Conservation (phyloP, 225 moss, liverwort and hornwort species). For the Marchantia polymorpha region DNA sequence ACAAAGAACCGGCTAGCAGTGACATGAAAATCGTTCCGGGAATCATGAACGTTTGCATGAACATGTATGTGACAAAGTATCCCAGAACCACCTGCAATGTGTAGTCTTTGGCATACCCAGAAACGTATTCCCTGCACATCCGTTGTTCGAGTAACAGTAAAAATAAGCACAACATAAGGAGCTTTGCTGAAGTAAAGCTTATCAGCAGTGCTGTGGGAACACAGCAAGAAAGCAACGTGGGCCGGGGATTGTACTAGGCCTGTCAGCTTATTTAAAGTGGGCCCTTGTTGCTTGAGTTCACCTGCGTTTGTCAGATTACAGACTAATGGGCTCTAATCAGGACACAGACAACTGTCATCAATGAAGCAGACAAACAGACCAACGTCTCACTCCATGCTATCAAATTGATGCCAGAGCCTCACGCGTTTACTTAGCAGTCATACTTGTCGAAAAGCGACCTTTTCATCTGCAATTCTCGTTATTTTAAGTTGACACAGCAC, state of each 20-base stretch:
- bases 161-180: slow-evolving; percentile 6
- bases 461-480: not conserved
- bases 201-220: not conserved
- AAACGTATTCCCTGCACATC: slow-evolving; percentile 72
- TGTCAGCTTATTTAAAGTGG: not conserved
- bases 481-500: not conserved
- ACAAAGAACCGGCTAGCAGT: slow-evolving; percentile 78
- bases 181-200: not conserved
- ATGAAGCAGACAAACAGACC: not conserved
- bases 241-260: not conserved
- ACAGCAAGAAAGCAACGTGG: no score
- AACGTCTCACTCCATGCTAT: not conserved
- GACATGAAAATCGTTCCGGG: slow-evolving; percentile 96
- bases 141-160: slow-evolving; percentile 18
- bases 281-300: not conserved
- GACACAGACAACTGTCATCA: not conserved
- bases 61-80: slow-evolving; percentile 73
- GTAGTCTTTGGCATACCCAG: slow-evolving; percentile 70
- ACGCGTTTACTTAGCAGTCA: not conserved
- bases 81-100: slow-evolving; percentile 77
- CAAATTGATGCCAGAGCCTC: not conserved
- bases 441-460: not conserved
- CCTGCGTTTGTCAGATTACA: not conserved
- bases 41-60: slow-evolving; percentile 99
- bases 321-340: not conserved